Evolutionary conservation across 257 asterid species (phyloP), one percentile per base, ranked within the genome.

Genomic region (Solanum bulbocastanum): DNA sequence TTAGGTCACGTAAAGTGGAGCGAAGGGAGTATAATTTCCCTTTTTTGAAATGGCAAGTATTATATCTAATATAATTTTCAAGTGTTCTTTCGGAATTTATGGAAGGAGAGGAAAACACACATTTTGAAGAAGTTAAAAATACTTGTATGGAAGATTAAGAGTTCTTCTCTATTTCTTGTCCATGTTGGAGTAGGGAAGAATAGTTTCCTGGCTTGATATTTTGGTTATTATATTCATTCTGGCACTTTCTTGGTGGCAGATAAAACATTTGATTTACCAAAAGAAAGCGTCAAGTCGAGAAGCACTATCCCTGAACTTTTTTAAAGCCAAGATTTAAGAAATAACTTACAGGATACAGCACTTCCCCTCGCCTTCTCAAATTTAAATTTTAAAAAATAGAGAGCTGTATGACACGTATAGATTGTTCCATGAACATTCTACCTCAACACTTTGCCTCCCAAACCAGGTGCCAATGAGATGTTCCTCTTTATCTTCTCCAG

Each of bases 401-500:
- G 87, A 83, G 35, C 58, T 76, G 83, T 40, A 23, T 76, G 85
- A 46, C 40, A 81, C 39, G 22, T 16, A 76, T 10, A 76, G 60
- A 60, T 36, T 30, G 40, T 42, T 75, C 71, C 60, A 23, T 56
- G 78, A 85, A 62, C 83, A 87, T 83, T 87, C 91, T 89, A 97
- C 99, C 98, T 94, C 95, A 69, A 94, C 91, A 91, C 98, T 98
- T 78, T 92, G 95, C 91, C 93, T 95, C 66, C 99, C 99, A 42
- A 96, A 90, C 99, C 99, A 98, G 37, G 99, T 98, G 88, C 99
- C 99, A 23, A 98, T 92, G 32, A 98, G 94, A 86, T 90, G 90
- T 75, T 98, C 99, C 85, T 98, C 99, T 58, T 92, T 98, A 78
- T 94, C 98, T 76, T 98, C 99, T 87, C 98, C 99, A 10, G 99